Base-by-base conservation (phyloP, 208 protist genomes). In the Leishmania major region DNA sequence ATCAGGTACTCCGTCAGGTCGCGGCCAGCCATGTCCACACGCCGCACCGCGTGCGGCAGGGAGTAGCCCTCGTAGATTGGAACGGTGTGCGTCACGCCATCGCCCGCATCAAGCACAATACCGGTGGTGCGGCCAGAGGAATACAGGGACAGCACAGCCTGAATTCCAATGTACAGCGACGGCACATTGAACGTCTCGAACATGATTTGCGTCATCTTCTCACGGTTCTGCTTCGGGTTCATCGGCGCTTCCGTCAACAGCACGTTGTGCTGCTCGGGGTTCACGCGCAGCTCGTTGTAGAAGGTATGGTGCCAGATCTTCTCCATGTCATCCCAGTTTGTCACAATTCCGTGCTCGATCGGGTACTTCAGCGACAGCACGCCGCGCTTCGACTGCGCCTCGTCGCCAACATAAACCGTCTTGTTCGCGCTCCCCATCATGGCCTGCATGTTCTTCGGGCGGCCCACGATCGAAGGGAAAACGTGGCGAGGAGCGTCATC, bases 251-350 rank as follows among this genome's bases (percentile, higher is more conserved):
- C 95, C 25, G 95, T 97, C 77, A 98, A 88, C 17, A 98, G 85
- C 69, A 99, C 97, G 75, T 98, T 98, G 92, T 99, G 99, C 76
- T 99, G 97, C 82, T 99, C 97, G n/a, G 99, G 98, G 72, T 93
- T 97, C 28, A 99, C 96, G 70, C 98, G 95, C 43, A 99, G 93
- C 90, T 99, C 98, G 85, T 99, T 99, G 91, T 99, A 99, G 89
- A 99, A 99, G 78, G 98, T 99, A 87, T 99, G 98, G 84, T 99
- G 95, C 99, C 98, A 99, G 76, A 99, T 97, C 87, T 98, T 98
- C 90, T 99, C 98, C 97, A 99, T 99, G 87, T 99, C 98, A 79
- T 99, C 98, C 98, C 98, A 99, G 91, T 99, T 99, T 80, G 96
- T 99, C 35, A 99, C 97, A 78, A 99, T 98, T 62, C 98, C 97